Conservation (phyloP, 768 basidiomycete genomes). For the Mycena metata region DNA sequence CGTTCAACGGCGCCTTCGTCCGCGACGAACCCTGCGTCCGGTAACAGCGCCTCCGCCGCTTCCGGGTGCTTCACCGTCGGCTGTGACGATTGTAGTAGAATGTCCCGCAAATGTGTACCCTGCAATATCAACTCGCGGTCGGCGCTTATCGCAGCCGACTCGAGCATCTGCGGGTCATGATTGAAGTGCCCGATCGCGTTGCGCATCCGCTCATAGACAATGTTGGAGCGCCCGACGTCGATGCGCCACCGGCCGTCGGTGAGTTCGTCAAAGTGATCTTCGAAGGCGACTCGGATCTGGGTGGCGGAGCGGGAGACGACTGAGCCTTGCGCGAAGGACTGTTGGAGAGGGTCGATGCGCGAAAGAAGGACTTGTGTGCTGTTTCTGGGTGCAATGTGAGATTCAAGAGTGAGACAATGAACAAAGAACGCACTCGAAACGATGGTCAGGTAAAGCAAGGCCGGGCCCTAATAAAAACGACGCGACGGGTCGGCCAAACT, state of each 20-base stretch:
- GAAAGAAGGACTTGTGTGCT: conserved; percentile 80
- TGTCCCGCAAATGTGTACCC: conserved; percentile 81
- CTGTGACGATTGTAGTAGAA: conserved; percentile 72
- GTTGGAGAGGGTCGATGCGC: conserved; percentile 70
- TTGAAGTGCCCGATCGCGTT: conserved; percentile 71
- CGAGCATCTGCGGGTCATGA: conserved; percentile 63
- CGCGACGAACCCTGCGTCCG: conserved; percentile 1
- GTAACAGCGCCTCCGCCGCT: neutral
- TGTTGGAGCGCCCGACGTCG: conserved; percentile 78
- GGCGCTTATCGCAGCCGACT: conserved; percentile 44
- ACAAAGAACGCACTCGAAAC: conserved; percentile 72
- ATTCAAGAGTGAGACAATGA: conserved; percentile 13
- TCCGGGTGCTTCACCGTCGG: conserved; percentile 32
- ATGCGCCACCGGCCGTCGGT: conserved; percentile 71
- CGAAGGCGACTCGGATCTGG: conserved; percentile 71
- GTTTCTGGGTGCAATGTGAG: conserved; percentile 58
- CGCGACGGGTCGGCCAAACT: conserved; percentile 76
- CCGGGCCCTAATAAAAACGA: conserved; percentile 77
- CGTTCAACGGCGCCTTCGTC: conserved; percentile 9
- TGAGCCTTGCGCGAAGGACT: conserved; percentile 66
- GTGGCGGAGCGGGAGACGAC: conserved; percentile 64
- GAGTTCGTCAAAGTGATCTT: conserved; percentile 56
- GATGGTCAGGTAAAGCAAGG: conserved; percentile 70
- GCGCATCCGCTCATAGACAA: conserved; percentile 78
- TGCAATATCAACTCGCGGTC: conserved; percentile 68